phyloP scores from a whole-genome alignment of 2,329 filamentous ascomycete species.

The Aspergillus uvarum region DNA sequence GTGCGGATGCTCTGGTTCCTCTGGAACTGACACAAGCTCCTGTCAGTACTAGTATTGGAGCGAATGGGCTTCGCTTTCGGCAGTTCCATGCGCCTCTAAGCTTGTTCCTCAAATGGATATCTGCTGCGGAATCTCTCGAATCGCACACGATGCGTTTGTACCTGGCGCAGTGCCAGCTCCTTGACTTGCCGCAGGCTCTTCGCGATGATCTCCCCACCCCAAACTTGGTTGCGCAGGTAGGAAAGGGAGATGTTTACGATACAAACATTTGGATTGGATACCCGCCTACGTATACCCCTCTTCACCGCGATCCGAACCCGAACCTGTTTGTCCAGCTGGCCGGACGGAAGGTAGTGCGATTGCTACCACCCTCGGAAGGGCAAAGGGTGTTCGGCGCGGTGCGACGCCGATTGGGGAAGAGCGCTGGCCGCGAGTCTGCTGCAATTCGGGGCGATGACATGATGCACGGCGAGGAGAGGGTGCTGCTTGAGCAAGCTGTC shows the following conservation, averaged over 20 bases:
- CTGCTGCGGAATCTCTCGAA: slow-evolving; percentile 23
- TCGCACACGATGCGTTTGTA: slow-evolving; percentile 59
- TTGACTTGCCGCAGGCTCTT: slow-evolving; percentile 64
- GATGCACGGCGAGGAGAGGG: slow-evolving; percentile 78
- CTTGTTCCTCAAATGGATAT: slow-evolving; percentile 61
- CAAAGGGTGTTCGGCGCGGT: slow-evolving; percentile 60
- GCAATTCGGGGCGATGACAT: slow-evolving; percentile 77
- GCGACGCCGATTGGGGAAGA: slow-evolving; percentile 40
- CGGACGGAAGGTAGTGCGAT: slow-evolving; percentile 69
- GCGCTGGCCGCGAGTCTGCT: slow-evolving; percentile 36
- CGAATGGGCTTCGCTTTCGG: slow-evolving; percentile 38
- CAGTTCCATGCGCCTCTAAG: slow-evolving; percentile 54
- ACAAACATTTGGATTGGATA: slow-evolving; percentile 86
- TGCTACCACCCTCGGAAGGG: slow-evolving; percentile 67
- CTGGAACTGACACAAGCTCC: slow-evolving; percentile 54
- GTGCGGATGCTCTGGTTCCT: slow-evolving; percentile 54
- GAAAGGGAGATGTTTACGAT: slow-evolving; percentile 81
- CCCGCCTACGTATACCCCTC: slow-evolving; percentile 82
- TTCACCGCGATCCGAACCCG: slow-evolving; percentile 91
- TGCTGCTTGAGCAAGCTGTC: slow-evolving; percentile 64
- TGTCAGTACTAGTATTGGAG: background rate
- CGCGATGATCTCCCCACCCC: slow-evolving; percentile 68
- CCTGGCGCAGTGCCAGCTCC: slow-evolving; percentile 76
- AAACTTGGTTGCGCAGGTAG: slow-evolving; percentile 59
- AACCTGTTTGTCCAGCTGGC: slow-evolving; percentile 87